Evolutionary conservation across 495 filamentous ascomycete genomes (phyloP), one percentile per base, ranked within the genome.

Genomic region (Monascus purpureus): DNA sequence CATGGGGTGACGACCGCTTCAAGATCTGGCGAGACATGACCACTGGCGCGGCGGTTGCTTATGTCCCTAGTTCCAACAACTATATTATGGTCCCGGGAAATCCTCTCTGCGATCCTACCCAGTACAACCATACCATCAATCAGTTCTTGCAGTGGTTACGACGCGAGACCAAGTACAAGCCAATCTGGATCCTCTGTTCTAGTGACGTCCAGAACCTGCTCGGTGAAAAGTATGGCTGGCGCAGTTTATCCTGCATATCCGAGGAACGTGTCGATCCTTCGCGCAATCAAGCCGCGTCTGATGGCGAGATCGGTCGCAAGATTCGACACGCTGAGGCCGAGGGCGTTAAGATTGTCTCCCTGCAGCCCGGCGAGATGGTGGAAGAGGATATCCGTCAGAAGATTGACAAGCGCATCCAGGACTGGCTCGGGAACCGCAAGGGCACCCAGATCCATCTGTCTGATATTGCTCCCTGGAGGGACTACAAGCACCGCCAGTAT

Each of bases 401-500:
- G 42, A 69, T 77, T 43, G 77, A 90, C 47, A 63, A 68, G 38
- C 72, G 78, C 23, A 72, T 93, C 35, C 39, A 70, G 29, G 78
- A 87, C 44, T 93, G 83, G 84, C 75, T 85, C 37, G 53, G 59
- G 31, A 71, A 67, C 50, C 77, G 84, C 43, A 84, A 84, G 55
- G 82, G 80, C 36, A 76, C 68, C 15, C 83, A 90, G 50, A 78
- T 90, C 18, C 84, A 90, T 46, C 67, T 93, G 25, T 88, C 83
- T 4, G 75, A 86, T 37, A 82, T 90, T 38, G 70, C 69, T 7
- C 83, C 82, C 2, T 93, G 82, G 83, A 61, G 77, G 31, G 82
- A 90, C 42, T 55, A 63, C 46, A 63, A 66, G 31, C 82, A 93
- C 52, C 75, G 83, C 13, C 78, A 82, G 46, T 90, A 87, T 56